phyloP scores from a whole-genome alignment of 768 basidiomycete species.

The Suillus weaverae region DNA sequence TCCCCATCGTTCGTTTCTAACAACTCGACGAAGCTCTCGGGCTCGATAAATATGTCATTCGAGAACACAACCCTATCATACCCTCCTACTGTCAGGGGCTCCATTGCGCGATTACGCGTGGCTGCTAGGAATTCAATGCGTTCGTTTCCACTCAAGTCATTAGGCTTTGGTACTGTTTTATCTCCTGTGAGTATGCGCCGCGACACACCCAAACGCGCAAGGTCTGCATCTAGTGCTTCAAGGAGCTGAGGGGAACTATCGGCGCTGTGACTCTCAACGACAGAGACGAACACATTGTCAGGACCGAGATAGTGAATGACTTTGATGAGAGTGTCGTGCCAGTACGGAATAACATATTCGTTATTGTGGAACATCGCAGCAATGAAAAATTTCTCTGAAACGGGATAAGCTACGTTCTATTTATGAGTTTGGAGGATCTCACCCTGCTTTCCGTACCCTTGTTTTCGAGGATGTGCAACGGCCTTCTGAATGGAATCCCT shows the following conservation, averaged over 20 bases:
- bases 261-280: slow-evolving; percentile 39
- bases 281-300: slow-evolving; percentile 42
- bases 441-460: slow-evolving; percentile 13
- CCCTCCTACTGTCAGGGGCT: slow-evolving; percentile 40
- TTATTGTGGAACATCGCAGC: slow-evolving; percentile 45
- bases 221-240: slow-evolving; percentile 21
- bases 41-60: slow-evolving; percentile 44
- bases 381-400: slow-evolving; percentile 35
- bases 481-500: slow-evolving; percentile 3
- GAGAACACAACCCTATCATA: slow-evolving; percentile 42
- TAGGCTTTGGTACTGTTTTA: slow-evolving; percentile 22
- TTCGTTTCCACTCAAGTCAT: slow-evolving; percentile 16
- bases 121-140: slow-evolving; percentile 40
- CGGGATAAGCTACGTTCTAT: not conserved
- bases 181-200: slow-evolving; percentile 33
- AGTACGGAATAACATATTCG: slow-evolving; percentile 38
- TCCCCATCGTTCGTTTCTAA: slow-evolving; percentile 37
- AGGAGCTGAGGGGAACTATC: slow-evolving; percentile 36
- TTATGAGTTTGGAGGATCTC: not conserved
- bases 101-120: slow-evolving; percentile 42
- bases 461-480: slow-evolving; percentile 4
- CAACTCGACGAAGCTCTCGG: slow-evolving; percentile 41
- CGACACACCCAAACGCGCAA: slow-evolving; percentile 24
- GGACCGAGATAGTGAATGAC: slow-evolving; percentile 40
- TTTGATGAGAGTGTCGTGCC: slow-evolving; percentile 36